Conservation (phyloP, 208 protist genomes). For the Tritrichomonas musculus region DNA sequence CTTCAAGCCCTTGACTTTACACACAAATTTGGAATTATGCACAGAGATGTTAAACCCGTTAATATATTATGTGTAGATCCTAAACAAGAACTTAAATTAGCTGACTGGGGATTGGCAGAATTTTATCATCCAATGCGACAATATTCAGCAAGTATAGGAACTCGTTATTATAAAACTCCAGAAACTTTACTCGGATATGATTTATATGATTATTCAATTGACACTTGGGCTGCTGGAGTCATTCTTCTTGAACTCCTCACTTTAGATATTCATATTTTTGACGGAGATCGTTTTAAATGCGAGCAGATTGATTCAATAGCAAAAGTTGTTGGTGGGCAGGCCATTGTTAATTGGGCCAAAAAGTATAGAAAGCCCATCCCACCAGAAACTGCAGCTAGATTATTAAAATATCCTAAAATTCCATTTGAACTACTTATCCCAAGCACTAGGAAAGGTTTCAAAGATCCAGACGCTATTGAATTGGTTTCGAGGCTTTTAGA, state of each 20-base stretch:
- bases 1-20: not conserved
- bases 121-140: constrained; percentile 29
- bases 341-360: not conserved
- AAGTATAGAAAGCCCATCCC: not conserved
- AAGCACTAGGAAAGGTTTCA: not conserved
- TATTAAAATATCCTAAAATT: not conserved
- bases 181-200: not conserved
- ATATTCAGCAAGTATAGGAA: not conserved
- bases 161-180: not conserved
- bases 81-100: not conserved
- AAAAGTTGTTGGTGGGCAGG: not conserved
- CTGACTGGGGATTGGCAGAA: constrained; percentile 7
- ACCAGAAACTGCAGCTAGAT: not conserved
- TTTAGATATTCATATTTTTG: not conserved
- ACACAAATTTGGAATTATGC: constrained; percentile 4
- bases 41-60: constrained; percentile 10
- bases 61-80: not conserved
- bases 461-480: not conserved
- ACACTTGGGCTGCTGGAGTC: not conserved
- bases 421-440: not conserved
- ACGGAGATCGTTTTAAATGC: not conserved
- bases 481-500: not conserved
- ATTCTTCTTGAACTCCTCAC: not conserved
- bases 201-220: constrained; percentile 1
- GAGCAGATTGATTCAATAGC: not conserved